Evolutionary conservation across 495 filamentous ascomycete species (phyloP), one percentile per base, ranked within the genome.

Genomic region (Penicillium psychrofluorescens): DNA sequence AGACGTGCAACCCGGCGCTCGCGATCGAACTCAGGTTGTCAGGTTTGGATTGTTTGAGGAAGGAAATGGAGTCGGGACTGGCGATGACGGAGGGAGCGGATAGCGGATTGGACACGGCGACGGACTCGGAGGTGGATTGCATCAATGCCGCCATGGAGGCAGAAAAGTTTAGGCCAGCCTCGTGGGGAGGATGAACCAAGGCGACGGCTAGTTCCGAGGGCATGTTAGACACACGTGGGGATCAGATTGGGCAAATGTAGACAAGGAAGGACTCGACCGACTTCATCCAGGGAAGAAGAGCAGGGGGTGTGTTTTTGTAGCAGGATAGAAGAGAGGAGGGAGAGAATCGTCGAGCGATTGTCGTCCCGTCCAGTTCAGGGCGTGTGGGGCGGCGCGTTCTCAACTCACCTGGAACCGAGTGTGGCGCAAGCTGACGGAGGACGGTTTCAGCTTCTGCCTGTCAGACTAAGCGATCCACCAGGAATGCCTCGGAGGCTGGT

Each of bases 161-260:
- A 45, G 53, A 51, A 51, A 56, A 50, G 41, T 59, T 65, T 41
- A 48, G 59, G 58, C 62, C 61, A 56, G 56, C 53, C 57, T 59
- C 58, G 39, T 53, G 52, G 38, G 58, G 56, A 55, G 57, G 62
- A 56, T 53, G 65, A 59, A 59, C 51, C 49, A 91, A 72, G 1
- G 85, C 77, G 29, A 86, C 66, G 35, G 84, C 70, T 43, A 92
- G 61, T 15, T 82, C 70, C 11, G 80, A 84, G 22, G 83, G 80
- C 44, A 94, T 75, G 34, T 88, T 78, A 56, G 77, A 72, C 38
- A 77, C 61, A 53, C 83, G 77, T 8, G 85, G 68, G 29, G 29
- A 43, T 22, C 15, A 31, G 32, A 40, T 13, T 22, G 12, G 11
- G 31, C 40, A 29, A 31, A 29, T 16, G 48, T 22, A 22, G 22